phyloP scores from a whole-genome alignment of 1,139 yeast genomes.

The Saccharomycopsis crataegensis region DNA sequence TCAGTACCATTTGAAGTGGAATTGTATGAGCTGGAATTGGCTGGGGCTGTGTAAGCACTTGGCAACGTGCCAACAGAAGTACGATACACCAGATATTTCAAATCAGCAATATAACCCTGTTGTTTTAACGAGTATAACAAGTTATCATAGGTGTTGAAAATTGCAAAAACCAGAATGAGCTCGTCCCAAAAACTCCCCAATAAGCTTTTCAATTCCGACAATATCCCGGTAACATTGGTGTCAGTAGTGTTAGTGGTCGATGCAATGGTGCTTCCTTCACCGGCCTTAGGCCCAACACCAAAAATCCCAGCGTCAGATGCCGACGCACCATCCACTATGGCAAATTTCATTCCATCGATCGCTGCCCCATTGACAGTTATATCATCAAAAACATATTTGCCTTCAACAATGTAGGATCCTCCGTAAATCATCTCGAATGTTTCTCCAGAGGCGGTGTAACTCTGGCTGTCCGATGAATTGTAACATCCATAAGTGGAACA shows the following conservation, averaged over 20 bases:
- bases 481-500: conserved; percentile 20
- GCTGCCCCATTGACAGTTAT: conserved; percentile 12
- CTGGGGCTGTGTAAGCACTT: background rate
- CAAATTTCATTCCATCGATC: background rate
- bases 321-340: background rate
- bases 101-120: conserved; percentile 1
- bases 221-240: no score
- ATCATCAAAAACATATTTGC: conserved; percentile 25
- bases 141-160: conserved; percentile 5
- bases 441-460: conserved; percentile 23
- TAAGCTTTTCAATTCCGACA: no score
- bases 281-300: conserved; percentile 4
- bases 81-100: background rate
- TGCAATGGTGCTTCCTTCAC: background rate
- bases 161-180: background rate
- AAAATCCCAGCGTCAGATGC: background rate
- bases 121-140: background rate
- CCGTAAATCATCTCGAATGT: conserved; percentile 29
- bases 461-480: conserved; percentile 26
- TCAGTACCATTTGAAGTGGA: background rate
- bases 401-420: conserved; percentile 24
- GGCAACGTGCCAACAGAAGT: conserved; percentile 1
- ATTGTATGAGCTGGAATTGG: background rate
- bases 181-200: background rate
- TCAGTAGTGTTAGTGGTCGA: background rate